phyloP scores from a whole-genome alignment of 2,329 filamentous ascomycete species.

The Pseudocercospora fijiensis region DNA sequence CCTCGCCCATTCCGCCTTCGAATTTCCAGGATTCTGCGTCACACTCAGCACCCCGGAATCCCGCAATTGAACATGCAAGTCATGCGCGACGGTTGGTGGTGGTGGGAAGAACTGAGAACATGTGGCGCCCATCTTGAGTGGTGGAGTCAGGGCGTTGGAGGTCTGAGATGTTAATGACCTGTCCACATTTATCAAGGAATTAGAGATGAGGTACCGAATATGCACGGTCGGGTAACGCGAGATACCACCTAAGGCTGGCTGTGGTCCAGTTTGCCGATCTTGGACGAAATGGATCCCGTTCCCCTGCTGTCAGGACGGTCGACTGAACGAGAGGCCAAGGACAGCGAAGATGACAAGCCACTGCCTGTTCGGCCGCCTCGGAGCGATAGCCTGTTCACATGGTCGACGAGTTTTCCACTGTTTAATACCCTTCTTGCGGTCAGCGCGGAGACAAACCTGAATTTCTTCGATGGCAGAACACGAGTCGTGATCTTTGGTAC shows the following conservation, averaged over 20 bases:
- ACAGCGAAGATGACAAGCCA: background rate
- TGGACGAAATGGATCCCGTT: background rate
- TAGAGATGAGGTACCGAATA: background rate
- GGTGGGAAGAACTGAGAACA: constrained; percentile 27
- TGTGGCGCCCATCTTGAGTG: background rate
- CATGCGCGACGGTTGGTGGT: constrained; percentile 37
- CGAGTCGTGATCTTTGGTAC: background rate
- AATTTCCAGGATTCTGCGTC: background rate
- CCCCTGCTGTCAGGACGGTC: background rate
- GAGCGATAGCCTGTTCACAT: background rate
- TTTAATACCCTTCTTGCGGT: background rate
- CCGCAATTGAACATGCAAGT: background rate
- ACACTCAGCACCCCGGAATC: background rate
- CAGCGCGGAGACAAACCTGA: background rate
- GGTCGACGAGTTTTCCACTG: background rate
- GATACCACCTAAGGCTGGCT: background rate
- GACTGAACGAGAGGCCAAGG: background rate
- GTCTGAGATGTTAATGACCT: background rate
- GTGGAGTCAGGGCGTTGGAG: background rate
- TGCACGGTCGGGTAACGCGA: background rate
- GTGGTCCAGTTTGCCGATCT: background rate
- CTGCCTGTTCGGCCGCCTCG: too few relatives aligned
- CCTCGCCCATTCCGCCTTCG: background rate
- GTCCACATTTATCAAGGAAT: background rate
- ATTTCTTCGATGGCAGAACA: background rate